Percentiles rank a stretch among this genome's conserved stretches.
These are phyloP conservation scores for Daldinia decipiens DNA, from an alignment of 495 filamentous ascomycete genomes.

Conservation along the genomic window DNA sequence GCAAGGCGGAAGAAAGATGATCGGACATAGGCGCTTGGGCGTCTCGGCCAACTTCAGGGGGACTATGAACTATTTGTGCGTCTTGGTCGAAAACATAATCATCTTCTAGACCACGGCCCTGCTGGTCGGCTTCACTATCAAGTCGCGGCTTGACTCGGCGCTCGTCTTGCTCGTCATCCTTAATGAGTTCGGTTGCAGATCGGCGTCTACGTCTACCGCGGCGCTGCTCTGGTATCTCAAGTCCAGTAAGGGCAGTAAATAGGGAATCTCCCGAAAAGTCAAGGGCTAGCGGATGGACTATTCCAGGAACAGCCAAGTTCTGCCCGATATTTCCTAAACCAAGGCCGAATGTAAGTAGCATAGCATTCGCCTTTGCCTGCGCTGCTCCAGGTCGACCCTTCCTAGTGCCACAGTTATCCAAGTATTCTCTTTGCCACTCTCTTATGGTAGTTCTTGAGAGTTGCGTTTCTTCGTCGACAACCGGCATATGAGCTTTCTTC, in stretches of 20 bases:
- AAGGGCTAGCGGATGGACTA: constrained; percentile 51
- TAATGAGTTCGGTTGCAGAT: constrained; percentile 39
- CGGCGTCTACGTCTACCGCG: constrained; percentile 44
- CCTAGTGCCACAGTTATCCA: constrained; percentile 54
- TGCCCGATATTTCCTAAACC: constrained; percentile 55
- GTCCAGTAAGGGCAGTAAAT: constrained; percentile 44
- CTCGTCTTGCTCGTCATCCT: constrained; percentile 33
- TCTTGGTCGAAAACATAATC: constrained; percentile 42
- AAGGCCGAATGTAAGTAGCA: constrained; percentile 56
- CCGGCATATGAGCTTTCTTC: constrained; percentile 42
- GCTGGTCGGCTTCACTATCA: constrained; percentile 27
- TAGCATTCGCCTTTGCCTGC: constrained; percentile 59
- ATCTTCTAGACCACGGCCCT: constrained; percentile 31
- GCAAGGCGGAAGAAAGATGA: constrained; percentile 51
- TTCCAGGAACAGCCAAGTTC: constrained; percentile 39
- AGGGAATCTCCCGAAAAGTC: constrained; percentile 53
- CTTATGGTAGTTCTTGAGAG: constrained; percentile 66
- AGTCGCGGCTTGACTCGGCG: constrained; percentile 46
- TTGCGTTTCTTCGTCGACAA: constrained; percentile 56
- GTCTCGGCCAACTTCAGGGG: constrained; percentile 54
- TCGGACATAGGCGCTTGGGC: constrained; percentile 52
- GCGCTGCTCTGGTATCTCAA: constrained; percentile 20
- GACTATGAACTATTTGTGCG: constrained; percentile 23
- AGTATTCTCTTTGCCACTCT: constrained; percentile 69
- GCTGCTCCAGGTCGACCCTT: constrained; percentile 28